Conservation (phyloP, 176 grass and related monocot species). For the Eragrostis nindensis region DNA sequence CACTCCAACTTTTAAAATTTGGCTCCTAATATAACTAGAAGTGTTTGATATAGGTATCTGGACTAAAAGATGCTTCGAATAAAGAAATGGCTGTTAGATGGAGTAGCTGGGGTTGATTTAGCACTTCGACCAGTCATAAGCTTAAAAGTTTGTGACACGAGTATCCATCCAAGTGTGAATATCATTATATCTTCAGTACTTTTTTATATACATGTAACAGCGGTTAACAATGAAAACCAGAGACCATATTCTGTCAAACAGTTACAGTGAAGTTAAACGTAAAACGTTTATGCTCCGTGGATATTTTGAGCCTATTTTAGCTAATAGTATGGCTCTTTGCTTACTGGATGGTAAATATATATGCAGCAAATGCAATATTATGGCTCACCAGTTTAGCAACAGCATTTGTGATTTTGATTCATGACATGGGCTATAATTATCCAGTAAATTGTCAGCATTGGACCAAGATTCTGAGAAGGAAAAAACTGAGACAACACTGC, state of each 20-base stretch:
- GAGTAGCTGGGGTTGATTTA: neutral
- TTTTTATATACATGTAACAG: neutral
- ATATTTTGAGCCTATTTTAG: neutral
- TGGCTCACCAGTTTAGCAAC: neutral
- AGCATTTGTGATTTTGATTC: neutral
- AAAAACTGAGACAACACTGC: neutral
- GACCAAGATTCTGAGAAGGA: neutral
- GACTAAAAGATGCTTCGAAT: neutral
- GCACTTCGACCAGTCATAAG: no score
- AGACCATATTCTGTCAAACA: neutral
- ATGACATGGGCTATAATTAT: neutral
- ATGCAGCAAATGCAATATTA: neutral
- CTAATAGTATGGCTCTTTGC: neutral
- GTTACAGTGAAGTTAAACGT: neutral
- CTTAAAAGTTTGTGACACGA: no score
- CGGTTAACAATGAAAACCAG: neutral
- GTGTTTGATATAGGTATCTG: neutral
- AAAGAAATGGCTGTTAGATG: neutral
- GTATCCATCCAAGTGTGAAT: neutral
- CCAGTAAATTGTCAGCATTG: conserved; percentile 8
- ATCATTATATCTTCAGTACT: neutral
- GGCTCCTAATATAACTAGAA: neutral
- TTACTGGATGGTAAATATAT: neutral
- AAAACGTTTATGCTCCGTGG: neutral
- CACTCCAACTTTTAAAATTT: neutral